These are phyloP conservation scores for Spizellomyces punctatus DNA, from an alignment of 192 early-diverging fungal genomes.

Conservation along the genomic window DNA sequence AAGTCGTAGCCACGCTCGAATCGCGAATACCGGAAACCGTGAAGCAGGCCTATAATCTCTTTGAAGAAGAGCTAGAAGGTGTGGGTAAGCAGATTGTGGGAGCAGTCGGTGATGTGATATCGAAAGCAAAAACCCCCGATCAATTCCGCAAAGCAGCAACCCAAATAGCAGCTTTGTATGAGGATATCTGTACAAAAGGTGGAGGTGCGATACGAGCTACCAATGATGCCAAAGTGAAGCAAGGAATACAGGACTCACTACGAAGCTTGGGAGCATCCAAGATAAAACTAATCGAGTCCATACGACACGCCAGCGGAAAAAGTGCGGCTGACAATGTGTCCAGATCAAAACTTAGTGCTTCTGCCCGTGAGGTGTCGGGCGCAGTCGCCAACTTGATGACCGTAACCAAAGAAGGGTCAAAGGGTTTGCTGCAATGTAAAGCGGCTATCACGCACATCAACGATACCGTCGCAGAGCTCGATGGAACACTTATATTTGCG, in stretches of 20 bases:
- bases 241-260: slow-evolving; percentile 32
- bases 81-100: slow-evolving; percentile 46
- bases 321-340: slow-evolving; percentile 40
- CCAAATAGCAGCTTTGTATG: slow-evolving; percentile 38
- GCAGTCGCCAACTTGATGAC: slow-evolving; percentile 36
- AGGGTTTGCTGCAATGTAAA: slow-evolving; percentile 44
- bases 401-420: slow-evolving; percentile 47
- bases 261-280: slow-evolving; percentile 41
- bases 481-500: slow-evolving; percentile 58
- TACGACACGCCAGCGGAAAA: slow-evolving; percentile 49
- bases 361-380: slow-evolving; percentile 47
- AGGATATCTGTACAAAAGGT: slow-evolving; percentile 14
- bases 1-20: slow-evolving; percentile 24
- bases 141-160: slow-evolving; percentile 35
- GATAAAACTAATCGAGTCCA: slow-evolving; percentile 49
- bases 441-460: slow-evolving; percentile 35
- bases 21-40: slow-evolving; percentile 26
- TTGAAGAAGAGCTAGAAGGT: slow-evolving; percentile 36
- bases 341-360: slow-evolving; percentile 42
- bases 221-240: slow-evolving; percentile 37
- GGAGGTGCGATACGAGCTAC: slow-evolving; percentile 35
- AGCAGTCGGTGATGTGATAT: slow-evolving; percentile 45
- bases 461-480: slow-evolving; percentile 50
- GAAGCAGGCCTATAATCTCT: slow-evolving; percentile 35
- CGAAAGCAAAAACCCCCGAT: slow-evolving; percentile 48